Base-by-base conservation (phyloP, 768 basidiomycete genomes). In the Neoboletus brunneissimus region DNA sequence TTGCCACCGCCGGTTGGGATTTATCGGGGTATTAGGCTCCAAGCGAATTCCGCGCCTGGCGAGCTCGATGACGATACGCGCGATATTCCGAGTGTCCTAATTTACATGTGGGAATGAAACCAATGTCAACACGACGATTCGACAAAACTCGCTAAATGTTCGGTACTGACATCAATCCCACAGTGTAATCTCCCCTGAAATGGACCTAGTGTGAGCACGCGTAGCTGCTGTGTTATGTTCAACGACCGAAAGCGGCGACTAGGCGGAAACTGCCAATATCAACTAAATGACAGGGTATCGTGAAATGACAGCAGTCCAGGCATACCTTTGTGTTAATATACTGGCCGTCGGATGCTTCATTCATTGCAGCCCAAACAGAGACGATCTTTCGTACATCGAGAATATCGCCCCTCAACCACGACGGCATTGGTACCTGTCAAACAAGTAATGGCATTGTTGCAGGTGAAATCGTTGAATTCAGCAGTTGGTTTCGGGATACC, bases 21-120 rank as follows among this genome's bases (percentile, higher is more conserved):
- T 77, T 62, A 92, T 82, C n/a, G 75, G 59, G 9, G 84, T 84
- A 65, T 95, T 97, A 22, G 92, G 84, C 58, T 83, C 78, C 58
- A 98, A 76, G 55, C 78, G 74, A 32, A 88, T 75, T 29, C 86
- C 86, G 52, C 83, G 81, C 53, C 81, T 73, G 13, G 87, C 87
- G n/a, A 98, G 82, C 64, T 92, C 89, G 48, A 82, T 73, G 40
- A 96, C 69, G 57, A 99, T 85, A 34, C 90, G 84, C 12, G 90
- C 81, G 54, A 98, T 83, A 71, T 99, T 99, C 31, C 90, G 87
- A 35, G 91, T 82, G 73, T 99, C 94, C 93, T 95, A 27, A 42
- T 41, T 46, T 53, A 42, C 15, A 60, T 57, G 53, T 25, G 23
- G 64, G 48, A 44, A 20, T 35, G 43, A 22, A 37, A 42, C 16